Conservation (phyloP, 1,139 yeast species). For the Yamadazyma diddensiae region DNA sequence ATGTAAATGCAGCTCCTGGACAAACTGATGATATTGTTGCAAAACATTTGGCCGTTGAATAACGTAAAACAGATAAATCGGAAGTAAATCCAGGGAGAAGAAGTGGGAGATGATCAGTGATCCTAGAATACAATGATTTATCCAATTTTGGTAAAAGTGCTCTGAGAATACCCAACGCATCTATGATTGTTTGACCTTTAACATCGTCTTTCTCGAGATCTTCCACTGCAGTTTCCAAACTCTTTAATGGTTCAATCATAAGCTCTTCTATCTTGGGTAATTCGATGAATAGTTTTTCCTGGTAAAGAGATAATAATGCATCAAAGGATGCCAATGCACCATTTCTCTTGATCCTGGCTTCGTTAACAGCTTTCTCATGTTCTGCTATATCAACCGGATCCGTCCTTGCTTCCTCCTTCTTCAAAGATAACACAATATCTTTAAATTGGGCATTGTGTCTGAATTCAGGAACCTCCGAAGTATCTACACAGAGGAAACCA, state of each 20-base stretch:
- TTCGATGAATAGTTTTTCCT: constrained; percentile 50
- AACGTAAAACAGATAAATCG: constrained; percentile 75
- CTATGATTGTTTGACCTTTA: constrained; percentile 80
- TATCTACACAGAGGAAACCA: constrained; percentile 92
- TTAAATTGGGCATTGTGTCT: constrained; percentile 58
- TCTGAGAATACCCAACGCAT: constrained; percentile 78
- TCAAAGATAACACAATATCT: constrained; percentile 66
- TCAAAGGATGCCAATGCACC: constrained; percentile 80
- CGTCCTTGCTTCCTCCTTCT: constrained; percentile 73
- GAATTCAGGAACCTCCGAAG: constrained; percentile 94
- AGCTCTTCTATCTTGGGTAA: constrained; percentile 68
- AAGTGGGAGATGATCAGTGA: constrained; percentile 45
- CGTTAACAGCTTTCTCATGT: constrained; percentile 62
- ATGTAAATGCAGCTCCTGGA: constrained; percentile 74
- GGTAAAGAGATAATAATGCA: constrained; percentile 49
- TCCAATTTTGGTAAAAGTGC: constrained; percentile 70
- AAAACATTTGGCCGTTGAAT: constrained; percentile 86
- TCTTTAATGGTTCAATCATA: constrained; percentile 64
- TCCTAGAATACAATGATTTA: constrained; percentile 43
- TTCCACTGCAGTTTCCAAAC: constrained; percentile 23
- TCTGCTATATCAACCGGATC: constrained; percentile 66
- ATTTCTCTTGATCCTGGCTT: constrained; percentile 75
- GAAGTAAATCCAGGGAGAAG: constrained; percentile 67
- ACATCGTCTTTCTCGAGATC: constrained; percentile 43
- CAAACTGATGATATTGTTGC: constrained; percentile 76